A percentile compares a stretch with the other conserved stretches of the same genome.
Evolutionary conservation across 169 alveolate genomes (phyloP).

Genomic region (Eimeria maxima): DNA sequence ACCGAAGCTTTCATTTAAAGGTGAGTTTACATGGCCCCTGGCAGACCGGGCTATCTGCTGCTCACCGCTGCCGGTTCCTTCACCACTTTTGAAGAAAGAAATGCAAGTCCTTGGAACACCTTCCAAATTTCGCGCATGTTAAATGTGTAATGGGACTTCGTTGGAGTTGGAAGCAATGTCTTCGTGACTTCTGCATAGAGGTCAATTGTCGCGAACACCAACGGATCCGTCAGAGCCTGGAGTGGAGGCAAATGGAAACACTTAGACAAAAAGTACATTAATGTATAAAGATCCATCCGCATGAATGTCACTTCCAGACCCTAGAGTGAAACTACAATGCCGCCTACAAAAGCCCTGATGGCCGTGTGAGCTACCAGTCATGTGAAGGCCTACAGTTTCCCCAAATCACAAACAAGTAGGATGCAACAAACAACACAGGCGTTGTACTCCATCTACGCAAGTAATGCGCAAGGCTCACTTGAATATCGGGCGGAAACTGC

Average conservation of each 20-base stretch:
- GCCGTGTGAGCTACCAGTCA: background rate
- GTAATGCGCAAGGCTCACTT: conserved; percentile 9
- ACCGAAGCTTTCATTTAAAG: background rate
- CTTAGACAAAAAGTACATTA: background rate
- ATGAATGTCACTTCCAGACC: too few relatives aligned
- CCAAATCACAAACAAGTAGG: background rate
- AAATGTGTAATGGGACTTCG: conserved; percentile 96
- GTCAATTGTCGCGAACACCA: conserved; percentile 90
- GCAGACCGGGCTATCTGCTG: background rate
- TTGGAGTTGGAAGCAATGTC: conserved; percentile 96
- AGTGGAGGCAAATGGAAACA: background rate
- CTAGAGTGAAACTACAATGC: background rate
- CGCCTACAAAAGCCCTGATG: background rate
- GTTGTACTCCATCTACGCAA: background rate
- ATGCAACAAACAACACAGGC: background rate
- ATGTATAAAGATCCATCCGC: background rate
- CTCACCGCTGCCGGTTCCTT: conserved; percentile 70
- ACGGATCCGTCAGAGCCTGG: conserved; percentile 85
- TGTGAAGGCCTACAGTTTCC: background rate
- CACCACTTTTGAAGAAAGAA: conserved; percentile 90
- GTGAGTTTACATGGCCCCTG: background rate
- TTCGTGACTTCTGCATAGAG: conserved; percentile 91
- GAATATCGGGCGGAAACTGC: conserved; percentile 88
- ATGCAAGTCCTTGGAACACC: conserved; percentile 96
- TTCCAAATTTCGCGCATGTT: conserved; percentile 97